Conservation (phyloP, 2,329 filamentous ascomycete species). For the Botrytis medusae region DNA sequence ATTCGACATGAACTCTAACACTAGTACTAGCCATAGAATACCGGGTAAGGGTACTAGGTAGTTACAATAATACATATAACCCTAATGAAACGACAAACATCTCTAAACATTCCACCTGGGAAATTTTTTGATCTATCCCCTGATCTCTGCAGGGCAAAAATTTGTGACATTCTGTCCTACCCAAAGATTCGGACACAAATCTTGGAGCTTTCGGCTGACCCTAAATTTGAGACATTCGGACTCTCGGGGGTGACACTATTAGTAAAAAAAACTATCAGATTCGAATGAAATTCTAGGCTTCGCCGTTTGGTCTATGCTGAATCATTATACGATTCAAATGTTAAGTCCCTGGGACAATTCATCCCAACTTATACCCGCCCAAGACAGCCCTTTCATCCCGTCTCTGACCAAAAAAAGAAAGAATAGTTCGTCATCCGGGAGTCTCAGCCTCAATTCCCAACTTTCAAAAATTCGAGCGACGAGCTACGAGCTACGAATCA, state of each 20-base stretch:
- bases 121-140: not conserved
- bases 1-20: not conserved
- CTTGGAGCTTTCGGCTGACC: not conserved
- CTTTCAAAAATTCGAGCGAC: not conserved
- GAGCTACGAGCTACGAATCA: not conserved
- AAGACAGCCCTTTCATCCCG: not conserved
- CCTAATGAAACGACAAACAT: not conserved
- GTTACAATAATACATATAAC: not conserved
- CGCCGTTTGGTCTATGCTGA: not conserved
- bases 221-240: not conserved
- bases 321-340: not conserved
- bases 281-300: not conserved
- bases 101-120: not conserved
- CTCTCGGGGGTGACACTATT: not conserved
- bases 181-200: not conserved
- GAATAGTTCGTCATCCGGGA: not conserved
- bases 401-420: not conserved
- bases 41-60: not conserved
- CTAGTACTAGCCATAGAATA: not conserved
- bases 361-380: not conserved
- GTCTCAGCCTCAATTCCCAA: not conserved
- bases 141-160: not conserved
- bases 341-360: not conserved
- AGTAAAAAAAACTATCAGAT: not conserved
- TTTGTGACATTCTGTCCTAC: not conserved